phyloP scores from a whole-genome alignment of 2,329 filamentous ascomycete genomes.

The Chalara sp. region DNA sequence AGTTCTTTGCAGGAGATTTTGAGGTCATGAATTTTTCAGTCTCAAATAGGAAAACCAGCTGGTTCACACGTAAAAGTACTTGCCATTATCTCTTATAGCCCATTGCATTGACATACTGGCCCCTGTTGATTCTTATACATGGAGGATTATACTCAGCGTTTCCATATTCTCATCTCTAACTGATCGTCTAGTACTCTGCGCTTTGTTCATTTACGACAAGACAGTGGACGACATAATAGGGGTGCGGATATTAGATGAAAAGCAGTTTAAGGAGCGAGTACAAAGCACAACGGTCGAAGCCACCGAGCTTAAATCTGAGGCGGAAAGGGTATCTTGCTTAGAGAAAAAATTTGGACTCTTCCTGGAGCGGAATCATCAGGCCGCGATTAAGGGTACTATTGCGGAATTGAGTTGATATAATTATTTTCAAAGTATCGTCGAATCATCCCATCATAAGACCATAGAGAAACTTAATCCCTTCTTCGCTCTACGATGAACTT shows the following conservation, averaged over 20 bases:
- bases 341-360: constrained; percentile 44
- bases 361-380: constrained; percentile 40
- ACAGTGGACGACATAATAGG: constrained; percentile 33
- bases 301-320: constrained; percentile 39
- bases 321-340: constrained; percentile 43
- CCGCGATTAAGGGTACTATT: constrained; percentile 40
- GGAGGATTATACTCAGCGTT: too few species aligned
- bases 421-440: too few species aligned
- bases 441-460: too few species aligned
- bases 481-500: too few species aligned
- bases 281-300: constrained; percentile 40
- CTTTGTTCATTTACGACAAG: constrained; percentile 44
- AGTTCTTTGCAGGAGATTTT: constrained; percentile 56
- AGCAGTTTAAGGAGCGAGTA: constrained; percentile 43
- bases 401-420: constrained; percentile 20
- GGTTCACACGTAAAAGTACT: constrained; percentile 41
- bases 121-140: too few species aligned
- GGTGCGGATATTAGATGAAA: constrained; percentile 41
- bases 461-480: too few species aligned
- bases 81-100: too few species aligned
- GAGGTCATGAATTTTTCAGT: constrained; percentile 50
- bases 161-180: too few species aligned
- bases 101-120: too few species aligned
- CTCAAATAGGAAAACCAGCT: constrained; percentile 47
- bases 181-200: constrained; percentile 36